These are phyloP conservation scores for Cucumis melo DNA, from an alignment of 306 rosid species.

Conservation along the genomic window DNA sequence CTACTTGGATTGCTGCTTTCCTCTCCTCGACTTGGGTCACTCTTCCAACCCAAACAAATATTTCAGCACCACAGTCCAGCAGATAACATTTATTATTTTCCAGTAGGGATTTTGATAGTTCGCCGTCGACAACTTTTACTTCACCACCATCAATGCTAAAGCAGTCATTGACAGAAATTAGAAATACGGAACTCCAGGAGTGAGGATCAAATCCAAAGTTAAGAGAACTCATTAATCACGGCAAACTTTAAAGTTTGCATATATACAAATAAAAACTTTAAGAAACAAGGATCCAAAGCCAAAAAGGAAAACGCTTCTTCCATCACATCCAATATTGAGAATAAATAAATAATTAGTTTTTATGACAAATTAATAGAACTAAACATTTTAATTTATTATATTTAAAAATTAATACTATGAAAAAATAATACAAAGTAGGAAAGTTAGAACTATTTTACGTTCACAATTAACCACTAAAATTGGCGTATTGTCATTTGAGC, in stretches of 20 bases:
- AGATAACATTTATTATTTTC: conserved; percentile 89
- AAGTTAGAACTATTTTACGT: not conserved
- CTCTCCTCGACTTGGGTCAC: conserved; percentile 96
- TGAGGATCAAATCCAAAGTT: not conserved
- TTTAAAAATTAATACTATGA: not conserved
- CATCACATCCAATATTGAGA: not conserved
- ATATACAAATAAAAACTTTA: not conserved
- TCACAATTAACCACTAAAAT: not conserved
- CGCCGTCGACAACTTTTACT: conserved; percentile 63
- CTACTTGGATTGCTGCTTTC: conserved; percentile 67
- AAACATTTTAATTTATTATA: not conserved
- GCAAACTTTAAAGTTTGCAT: not conserved
- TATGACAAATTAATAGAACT: not conserved
- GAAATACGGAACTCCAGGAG: not conserved
- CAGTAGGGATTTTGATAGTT: conserved; percentile 66
- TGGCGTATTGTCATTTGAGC: not conserved
- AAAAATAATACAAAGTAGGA: not conserved
- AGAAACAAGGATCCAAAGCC: conserved; percentile 9
- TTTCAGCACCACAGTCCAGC: conserved; percentile 86
- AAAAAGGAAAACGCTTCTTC: not conserved
- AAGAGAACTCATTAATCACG: not conserved
- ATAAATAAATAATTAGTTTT: not conserved
- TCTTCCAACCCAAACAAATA: conserved; percentile 91
- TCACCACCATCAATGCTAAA: conserved; percentile 69
- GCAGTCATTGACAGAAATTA: conserved; percentile 23